These are phyloP conservation scores for Craspedostauros australis DNA, from an alignment of 108 stramenopile genomes.

Conservation along the genomic window DNA sequence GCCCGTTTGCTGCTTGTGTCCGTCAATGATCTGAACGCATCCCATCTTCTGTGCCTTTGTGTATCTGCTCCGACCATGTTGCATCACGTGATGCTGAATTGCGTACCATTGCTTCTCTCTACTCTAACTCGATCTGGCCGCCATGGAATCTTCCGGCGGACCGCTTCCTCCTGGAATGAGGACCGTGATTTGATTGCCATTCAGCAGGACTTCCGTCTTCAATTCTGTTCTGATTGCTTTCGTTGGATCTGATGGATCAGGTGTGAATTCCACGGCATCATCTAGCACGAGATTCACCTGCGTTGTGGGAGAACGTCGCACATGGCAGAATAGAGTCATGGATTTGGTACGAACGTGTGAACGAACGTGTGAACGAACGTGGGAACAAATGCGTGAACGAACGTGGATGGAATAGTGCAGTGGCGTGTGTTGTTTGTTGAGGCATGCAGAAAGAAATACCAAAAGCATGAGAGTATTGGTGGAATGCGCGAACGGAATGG, in stretches of 20 bases:
- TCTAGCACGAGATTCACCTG: slow-evolving; percentile 78
- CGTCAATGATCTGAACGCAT: too few relatives aligned
- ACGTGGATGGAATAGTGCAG: too few relatives aligned
- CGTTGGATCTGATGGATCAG: slow-evolving; percentile 60
- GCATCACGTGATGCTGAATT: too few relatives aligned
- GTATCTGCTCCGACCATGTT: too few relatives aligned
- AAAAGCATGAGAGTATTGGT: not conserved
- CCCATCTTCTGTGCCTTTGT: too few relatives aligned
- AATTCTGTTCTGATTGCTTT: slow-evolving; percentile 61
- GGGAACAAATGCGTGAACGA: too few relatives aligned
- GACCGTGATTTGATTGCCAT: slow-evolving; percentile 88
- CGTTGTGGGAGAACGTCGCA: not conserved
- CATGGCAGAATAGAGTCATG: too few relatives aligned
- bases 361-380: too few relatives aligned
- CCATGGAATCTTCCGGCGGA: slow-evolving; percentile 74
- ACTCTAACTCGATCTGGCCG: slow-evolving; percentile 10
- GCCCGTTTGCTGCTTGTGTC: too few relatives aligned
- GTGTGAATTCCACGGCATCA: slow-evolving; percentile 83
- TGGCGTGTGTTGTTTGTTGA: too few relatives aligned
- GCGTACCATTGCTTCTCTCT: not conserved
- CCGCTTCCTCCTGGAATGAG: slow-evolving; percentile 74
- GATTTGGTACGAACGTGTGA: too few relatives aligned
- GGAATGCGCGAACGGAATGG: not conserved
- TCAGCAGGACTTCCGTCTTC: slow-evolving; percentile 78
- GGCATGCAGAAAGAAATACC: not conserved